Evolutionary conservation across 108 stramenopile species (phyloP), one percentile per base, ranked within the genome.

Genomic region (Fistulifera solaris): DNA sequence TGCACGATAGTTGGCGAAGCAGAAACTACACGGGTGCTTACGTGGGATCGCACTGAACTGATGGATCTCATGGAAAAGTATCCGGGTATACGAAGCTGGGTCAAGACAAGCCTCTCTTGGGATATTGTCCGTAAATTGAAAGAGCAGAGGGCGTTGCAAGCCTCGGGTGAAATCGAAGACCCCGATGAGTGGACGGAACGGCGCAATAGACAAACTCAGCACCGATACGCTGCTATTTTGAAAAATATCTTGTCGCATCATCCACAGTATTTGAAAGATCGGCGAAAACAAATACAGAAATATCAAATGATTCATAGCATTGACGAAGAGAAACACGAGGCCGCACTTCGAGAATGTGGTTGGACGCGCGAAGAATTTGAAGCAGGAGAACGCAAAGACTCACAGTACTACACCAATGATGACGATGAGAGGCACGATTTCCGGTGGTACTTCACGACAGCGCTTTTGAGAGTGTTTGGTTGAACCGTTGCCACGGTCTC

Each of bases 91-190:
- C 68, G 67, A 19, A 74, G 72, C 10, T 60, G 85, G 10, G 42
- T 92, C 42, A 80, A 85, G 68, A 76, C 83, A 0, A 71, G 69
- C 22, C 52, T 92, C 42, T 72, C 68, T 53, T 92, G 85, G 85
- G 90, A 92, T 63, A 83, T 92, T 65, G 82, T 92, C 0, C 81
- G 83, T 35, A 92, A 92, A 57, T 61, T 92, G 13, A 92, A 92
- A 59, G 55, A 52, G 0, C 90, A 92, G 62, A 63, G 90, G 38
- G 55, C 54, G 16, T 51, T 83, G 58, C 48, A 85, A n/a, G 53
- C 73, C 0, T 59, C 62, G 14, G 75, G 71, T 19, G 16, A 58
- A 24, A 64, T 85, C n/a, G 54, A 73, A 12, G 76, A 92, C 53
- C 61, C 80, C 10, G 71, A 70, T 40, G 49, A 58, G 38, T 87